Conservation (phyloP, 2,329 filamentous ascomycete species). For the Fusarium chlamydosporum region DNA sequence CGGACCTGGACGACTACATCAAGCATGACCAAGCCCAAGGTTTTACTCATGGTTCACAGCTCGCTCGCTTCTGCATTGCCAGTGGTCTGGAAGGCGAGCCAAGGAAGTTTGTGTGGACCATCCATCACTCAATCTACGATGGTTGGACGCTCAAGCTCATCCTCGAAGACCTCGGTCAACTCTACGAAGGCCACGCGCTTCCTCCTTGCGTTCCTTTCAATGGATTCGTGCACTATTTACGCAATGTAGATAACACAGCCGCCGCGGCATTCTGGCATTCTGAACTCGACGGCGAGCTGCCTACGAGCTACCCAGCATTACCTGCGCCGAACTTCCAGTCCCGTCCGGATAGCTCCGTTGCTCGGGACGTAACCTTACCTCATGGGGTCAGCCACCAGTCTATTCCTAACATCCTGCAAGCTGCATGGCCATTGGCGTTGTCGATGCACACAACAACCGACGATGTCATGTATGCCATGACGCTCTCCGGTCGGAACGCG, state of each 20-base stretch:
- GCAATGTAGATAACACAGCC: conserved; percentile 10
- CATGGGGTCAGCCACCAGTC: conserved; percentile 4
- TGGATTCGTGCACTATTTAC: conserved; percentile 10
- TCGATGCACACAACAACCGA: conserved; percentile 13
- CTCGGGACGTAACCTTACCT: conserved; percentile 9
- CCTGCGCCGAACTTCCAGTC: conserved; percentile 9
- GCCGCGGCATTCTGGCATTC: conserved; percentile 10
- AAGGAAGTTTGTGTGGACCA: conserved; percentile 17
- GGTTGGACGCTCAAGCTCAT: conserved; percentile 16
- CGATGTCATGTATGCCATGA: conserved; percentile 27
- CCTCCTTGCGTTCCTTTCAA: conserved; percentile 13
- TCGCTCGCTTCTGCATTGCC: background rate
- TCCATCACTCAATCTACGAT: conserved; percentile 18
- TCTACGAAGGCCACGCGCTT: conserved; percentile 11
- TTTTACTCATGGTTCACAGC: conserved; percentile 9
- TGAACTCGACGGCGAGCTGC: conserved; percentile 14
- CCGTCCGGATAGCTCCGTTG: conserved; percentile 10
- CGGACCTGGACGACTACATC: conserved; percentile 12
- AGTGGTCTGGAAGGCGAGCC: conserved; percentile 8
- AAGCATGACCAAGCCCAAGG: conserved; percentile 11
- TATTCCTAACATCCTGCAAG: conserved; percentile 10
- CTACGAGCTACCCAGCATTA: conserved; percentile 12
- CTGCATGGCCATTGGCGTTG: conserved; percentile 16
- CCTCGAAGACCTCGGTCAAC: conserved; percentile 12
- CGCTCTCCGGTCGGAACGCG: conserved; percentile 21